Evolutionary conservation across 2,329 filamentous ascomycete species (phyloP).

Genomic region (Venturia pyrina): DNA sequence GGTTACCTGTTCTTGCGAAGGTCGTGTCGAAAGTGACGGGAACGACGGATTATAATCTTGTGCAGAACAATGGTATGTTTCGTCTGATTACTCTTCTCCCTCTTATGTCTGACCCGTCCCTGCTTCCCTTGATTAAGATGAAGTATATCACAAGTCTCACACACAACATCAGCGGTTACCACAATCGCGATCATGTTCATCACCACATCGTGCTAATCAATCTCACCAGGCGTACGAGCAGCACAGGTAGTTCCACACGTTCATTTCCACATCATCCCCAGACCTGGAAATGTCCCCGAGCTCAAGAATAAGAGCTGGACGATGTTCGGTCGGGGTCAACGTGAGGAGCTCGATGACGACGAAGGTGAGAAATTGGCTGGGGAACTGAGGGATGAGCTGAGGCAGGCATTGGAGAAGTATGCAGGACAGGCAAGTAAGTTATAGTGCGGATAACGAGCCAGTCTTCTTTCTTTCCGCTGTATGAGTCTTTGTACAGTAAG

Average conservation of each 20-base stretch:
- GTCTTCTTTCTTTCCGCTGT: not conserved
- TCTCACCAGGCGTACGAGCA: conserved; percentile 56
- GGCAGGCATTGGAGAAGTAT: conserved; percentile 22
- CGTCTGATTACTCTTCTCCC: not conserved
- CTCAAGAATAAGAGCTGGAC: conserved; percentile 56
- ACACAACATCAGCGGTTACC: not conserved
- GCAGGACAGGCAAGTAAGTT: not conserved
- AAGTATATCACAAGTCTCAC: not conserved
- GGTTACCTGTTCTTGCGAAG: conserved; percentile 61
- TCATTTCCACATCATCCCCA: conserved; percentile 88
- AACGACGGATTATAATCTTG: conserved; percentile 83
- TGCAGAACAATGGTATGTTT: conserved; percentile 75
- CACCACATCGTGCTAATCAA: not conserved
- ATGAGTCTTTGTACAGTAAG: not conserved
- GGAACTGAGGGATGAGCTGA: conserved; percentile 32
- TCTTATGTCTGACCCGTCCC: not conserved
- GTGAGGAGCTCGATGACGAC: conserved; percentile 67
- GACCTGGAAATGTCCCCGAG: conserved; percentile 50
- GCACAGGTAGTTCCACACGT: conserved; percentile 90
- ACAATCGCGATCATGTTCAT: not conserved
- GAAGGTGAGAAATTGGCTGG: conserved; percentile 54
- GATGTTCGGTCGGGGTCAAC: conserved; percentile 68
- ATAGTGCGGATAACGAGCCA: not conserved
- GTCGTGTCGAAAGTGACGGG: conserved; percentile 61
- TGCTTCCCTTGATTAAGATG: too few relatives aligned